Base-by-base conservation (phyloP, 2,329 filamentous ascomycete genomes). In the Chrysoporthe austroafricana region DNA sequence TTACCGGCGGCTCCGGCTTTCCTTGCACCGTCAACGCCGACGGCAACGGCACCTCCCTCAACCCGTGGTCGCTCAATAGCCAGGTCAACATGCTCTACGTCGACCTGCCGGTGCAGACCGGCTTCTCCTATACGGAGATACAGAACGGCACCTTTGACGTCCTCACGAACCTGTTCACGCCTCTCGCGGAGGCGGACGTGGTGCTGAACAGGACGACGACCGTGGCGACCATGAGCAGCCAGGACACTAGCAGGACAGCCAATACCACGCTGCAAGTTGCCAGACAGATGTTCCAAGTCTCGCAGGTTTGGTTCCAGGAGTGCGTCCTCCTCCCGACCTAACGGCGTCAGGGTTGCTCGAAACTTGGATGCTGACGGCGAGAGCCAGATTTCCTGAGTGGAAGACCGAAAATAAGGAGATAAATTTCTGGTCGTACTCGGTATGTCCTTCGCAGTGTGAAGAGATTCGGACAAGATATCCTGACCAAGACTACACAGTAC, bases 61-160 rank as follows among this genome's bases (percentile, higher is more conserved):
- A 90, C 71, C 85, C 86, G 0, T 88, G 85, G 77, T 86, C 86
- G 0, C 90, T 87, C 85, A 88, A 86, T 69, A 86, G 87, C 71
- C 82, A 85, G 34, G 85, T 84, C 70, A 91, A 91, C 71, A 86
- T 91, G 83, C 84, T 92, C 18, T 92, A 90, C 76, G 86, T 92
- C 71, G 90, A 92, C 72, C 86, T 92, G 75, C 90, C 80, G 4
- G 75, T 79, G 71, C 76, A 75, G 59, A 71, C 73, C 7, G 78
- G 78, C 14, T 79, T 74, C 68, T 77, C 75, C 7, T 79, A 77
- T 59, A 71, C 71, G 18, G 69, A 70, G 5, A 63, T 66, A 1
- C 71, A 68, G n/a, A 69, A 72, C 52, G 74, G 73, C 32, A 69
- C 72, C 2, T 61, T 73, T 54, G 66, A 73, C 36, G 39, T 72